A percentile compares a stretch with the other conserved stretches of the same genome.
phyloP scores from a whole-genome alignment of 345 rosid species.

The Nephelium lappaceum region DNA sequence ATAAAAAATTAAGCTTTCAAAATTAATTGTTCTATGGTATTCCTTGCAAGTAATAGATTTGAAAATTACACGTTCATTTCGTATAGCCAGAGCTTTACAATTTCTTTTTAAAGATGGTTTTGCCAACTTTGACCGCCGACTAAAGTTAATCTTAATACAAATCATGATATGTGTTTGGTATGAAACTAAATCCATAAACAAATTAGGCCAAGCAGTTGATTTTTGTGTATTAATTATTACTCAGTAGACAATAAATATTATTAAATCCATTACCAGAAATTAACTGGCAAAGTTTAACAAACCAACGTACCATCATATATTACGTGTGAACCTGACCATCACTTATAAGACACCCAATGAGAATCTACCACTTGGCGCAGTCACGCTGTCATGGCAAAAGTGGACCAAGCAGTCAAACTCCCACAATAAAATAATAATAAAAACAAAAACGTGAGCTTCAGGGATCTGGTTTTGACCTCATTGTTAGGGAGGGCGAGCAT shows the following conservation, averaged over 20 bases:
- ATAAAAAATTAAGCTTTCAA: no score
- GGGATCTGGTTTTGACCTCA: slow-evolving; percentile 15
- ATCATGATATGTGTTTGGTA: no score
- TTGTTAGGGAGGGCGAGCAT: background rate
- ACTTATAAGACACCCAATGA: background rate
- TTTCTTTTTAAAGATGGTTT: slow-evolving; percentile 6
- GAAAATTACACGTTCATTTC: background rate
- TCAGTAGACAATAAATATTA: background rate
- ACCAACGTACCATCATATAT: background rate
- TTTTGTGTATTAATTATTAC: no score
- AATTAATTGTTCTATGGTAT: background rate
- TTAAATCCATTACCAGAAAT: background rate
- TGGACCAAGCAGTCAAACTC: background rate
- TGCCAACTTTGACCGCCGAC: background rate
- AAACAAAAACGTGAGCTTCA: slow-evolving; percentile 18
- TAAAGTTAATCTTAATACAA: no score
- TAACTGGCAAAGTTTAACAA: background rate
- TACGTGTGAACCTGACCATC: background rate
- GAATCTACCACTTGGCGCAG: background rate
- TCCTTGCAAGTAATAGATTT: slow-evolving; percentile 8
- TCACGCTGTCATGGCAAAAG: background rate
- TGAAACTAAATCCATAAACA: no score
- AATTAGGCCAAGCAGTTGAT: no score
- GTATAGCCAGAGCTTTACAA: background rate
- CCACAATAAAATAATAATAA: background rate